These are phyloP conservation scores for Trichoderma oligosporum DNA, from an alignment of 2,329 filamentous ascomycete species.

Conservation along the genomic window DNA sequence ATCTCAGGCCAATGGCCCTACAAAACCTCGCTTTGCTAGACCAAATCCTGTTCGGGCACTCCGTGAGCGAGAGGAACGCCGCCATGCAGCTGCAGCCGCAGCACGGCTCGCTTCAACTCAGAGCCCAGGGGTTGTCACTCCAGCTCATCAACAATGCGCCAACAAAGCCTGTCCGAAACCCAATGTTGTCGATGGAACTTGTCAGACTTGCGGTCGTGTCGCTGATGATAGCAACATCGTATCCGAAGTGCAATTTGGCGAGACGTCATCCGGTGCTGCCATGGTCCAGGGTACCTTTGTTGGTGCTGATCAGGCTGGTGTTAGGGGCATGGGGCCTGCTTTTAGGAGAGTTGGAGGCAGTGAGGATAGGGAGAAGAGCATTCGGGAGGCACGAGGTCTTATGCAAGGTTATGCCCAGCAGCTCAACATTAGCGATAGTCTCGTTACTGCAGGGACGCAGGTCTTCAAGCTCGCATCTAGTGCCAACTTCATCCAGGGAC, in stretches of 20 bases:
- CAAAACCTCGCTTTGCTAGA: slow-evolving; percentile 41
- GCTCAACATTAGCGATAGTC: slow-evolving; percentile 57
- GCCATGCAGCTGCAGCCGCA: slow-evolving; percentile 34
- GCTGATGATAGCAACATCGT: slow-evolving; percentile 86
- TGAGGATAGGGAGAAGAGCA: slow-evolving; percentile 56
- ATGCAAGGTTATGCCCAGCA: slow-evolving; percentile 61
- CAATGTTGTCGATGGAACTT: slow-evolving; percentile 64
- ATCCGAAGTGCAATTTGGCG: slow-evolving; percentile 85
- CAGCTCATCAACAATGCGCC: slow-evolving; percentile 47
- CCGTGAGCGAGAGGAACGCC: slow-evolving; percentile 48
- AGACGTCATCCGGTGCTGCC: slow-evolving; percentile 79
- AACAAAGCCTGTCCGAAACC: slow-evolving; percentile 60
- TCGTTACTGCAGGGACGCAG: slow-evolving; percentile 63
- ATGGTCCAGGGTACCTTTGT: slow-evolving; percentile 89
- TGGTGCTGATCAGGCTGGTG: slow-evolving; percentile 77
- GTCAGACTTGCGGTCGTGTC: slow-evolving; percentile 79
- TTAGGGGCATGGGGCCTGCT: slow-evolving; percentile 62
- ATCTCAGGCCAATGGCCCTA: slow-evolving; percentile 27
- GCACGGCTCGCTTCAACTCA: slow-evolving; percentile 30
- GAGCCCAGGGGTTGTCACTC: slow-evolving; percentile 32
- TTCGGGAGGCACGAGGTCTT: slow-evolving; percentile 54
- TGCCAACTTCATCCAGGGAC: slow-evolving; percentile 79
- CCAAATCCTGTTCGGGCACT: slow-evolving; percentile 50
- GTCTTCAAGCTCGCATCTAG: slow-evolving; percentile 73
- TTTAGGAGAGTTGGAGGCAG: slow-evolving; percentile 57